phyloP scores from a whole-genome alignment of 345 rosid genomes.

The Excoecaria agallocha region DNA sequence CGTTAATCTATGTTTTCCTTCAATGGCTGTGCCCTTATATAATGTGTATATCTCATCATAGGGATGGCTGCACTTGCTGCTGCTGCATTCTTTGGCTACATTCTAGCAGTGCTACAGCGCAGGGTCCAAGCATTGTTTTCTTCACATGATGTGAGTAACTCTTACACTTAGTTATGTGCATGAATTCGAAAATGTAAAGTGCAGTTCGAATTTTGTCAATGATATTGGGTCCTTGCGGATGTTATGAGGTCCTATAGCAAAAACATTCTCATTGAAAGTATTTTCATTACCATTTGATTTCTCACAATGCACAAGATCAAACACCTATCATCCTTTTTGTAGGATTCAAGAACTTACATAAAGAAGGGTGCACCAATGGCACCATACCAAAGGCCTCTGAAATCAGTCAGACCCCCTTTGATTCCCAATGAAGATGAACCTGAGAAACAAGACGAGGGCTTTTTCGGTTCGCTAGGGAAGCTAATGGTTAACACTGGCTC shows the following conservation, averaged over 20 bases:
- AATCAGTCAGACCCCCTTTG: slow-evolving; percentile 61
- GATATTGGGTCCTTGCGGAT: too few relatives aligned
- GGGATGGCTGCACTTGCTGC: slow-evolving; percentile 75
- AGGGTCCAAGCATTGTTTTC: slow-evolving; percentile 63
- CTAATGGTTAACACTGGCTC: slow-evolving; percentile 68
- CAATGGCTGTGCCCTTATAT: not conserved
- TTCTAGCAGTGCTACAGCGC: slow-evolving; percentile 81
- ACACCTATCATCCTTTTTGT: slow-evolving; percentile 2
- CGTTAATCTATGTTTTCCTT: not conserved
- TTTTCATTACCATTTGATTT: not conserved
- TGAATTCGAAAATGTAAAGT: too few relatives aligned
- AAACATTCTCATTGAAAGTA: not conserved
- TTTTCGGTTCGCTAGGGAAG: slow-evolving; percentile 70
- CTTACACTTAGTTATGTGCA: not conserved
- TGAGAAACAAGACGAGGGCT: slow-evolving; percentile 59
- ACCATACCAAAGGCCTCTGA: slow-evolving; percentile 63
- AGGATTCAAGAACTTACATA: slow-evolving; percentile 44
- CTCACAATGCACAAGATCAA: not conserved
- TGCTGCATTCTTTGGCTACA: slow-evolving; percentile 81
- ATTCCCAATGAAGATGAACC: slow-evolving; percentile 68
- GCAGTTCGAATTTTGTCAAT: too few relatives aligned
- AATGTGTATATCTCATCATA: slow-evolving; percentile 26
- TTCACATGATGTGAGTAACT: slow-evolving; percentile 47
- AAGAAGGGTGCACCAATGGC: slow-evolving; percentile 47
- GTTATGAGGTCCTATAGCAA: too few relatives aligned